Percentiles rank a stretch among this genome's conserved stretches.
These are phyloP conservation scores for Globisporangium spiculum DNA, from an alignment of 352 stramenopile species.

Conservation along the genomic window DNA sequence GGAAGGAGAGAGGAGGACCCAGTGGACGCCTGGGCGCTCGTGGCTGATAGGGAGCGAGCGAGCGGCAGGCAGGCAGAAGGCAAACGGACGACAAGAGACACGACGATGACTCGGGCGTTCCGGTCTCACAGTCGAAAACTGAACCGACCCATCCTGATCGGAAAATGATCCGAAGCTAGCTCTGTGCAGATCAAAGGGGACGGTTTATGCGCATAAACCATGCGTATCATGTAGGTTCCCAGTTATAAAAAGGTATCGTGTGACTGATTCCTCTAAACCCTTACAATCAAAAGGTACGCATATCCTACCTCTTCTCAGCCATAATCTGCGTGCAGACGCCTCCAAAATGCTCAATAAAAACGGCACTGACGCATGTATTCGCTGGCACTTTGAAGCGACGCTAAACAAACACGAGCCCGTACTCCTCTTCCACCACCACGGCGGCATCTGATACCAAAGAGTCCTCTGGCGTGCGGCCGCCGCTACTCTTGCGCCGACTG, in stretches of 20 bases:
- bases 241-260: no score
- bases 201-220: not conserved
- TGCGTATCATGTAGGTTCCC: no score
- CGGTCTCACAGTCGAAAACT: slow-evolving; percentile 1
- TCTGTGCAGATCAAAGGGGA: not conserved
- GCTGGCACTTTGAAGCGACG: not conserved
- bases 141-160: not conserved
- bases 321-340: not conserved
- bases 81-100: slow-evolving; percentile 1
- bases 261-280: not conserved
- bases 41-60: slow-evolving; percentile 2
- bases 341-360: not conserved
- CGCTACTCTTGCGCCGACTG: slow-evolving; percentile 10
- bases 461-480: slow-evolving; percentile 1
- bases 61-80: not conserved
- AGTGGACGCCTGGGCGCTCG: not conserved
- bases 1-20: no score
- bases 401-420: slow-evolving; percentile 52
- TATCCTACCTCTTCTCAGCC: not conserved
- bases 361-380: slow-evolving; percentile 5
- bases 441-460: not conserved
- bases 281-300: not conserved
- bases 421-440: slow-evolving; percentile 46
- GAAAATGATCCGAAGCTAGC: not conserved
- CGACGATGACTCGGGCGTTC: not conserved